phyloP scores from a whole-genome alignment of 352 stramenopile genomes.

The Phytophthora uliginosa region DNA sequence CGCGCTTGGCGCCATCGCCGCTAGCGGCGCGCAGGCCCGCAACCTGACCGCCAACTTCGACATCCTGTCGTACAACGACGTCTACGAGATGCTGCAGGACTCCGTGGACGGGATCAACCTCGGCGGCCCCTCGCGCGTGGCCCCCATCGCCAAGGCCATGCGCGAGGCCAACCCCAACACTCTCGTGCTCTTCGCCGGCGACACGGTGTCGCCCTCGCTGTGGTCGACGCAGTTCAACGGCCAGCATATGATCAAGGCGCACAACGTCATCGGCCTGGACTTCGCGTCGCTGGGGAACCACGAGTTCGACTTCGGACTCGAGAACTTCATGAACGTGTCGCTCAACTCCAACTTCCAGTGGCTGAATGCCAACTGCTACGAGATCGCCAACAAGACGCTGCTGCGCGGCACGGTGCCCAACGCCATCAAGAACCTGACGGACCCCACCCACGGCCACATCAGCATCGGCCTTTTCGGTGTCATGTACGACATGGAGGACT shows the following conservation, averaged over 20 bases:
- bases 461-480: constrained; percentile 77
- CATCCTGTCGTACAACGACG: constrained; percentile 82
- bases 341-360: constrained; percentile 67
- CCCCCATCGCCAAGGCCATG: constrained; percentile 74
- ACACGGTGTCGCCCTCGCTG: constrained; percentile 87
- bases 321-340: constrained; percentile 81
- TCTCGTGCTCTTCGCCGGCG: constrained; percentile 81
- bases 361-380: constrained; percentile 84
- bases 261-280: constrained; percentile 82
- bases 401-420: constrained; percentile 63
- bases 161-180: constrained; percentile 65
- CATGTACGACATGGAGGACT: constrained; percentile 84
- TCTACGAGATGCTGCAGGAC: constrained; percentile 85
- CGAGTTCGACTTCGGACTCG: constrained; percentile 85
- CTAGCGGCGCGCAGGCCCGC: constrained; percentile 30
- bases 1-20: constrained; percentile 14
- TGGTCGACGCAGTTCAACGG: constrained; percentile 86
- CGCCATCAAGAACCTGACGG: constrained; percentile 59
- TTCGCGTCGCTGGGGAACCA: constrained; percentile 84
- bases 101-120: constrained; percentile 69
- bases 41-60: constrained; percentile 65
- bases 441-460: constrained; percentile 53
- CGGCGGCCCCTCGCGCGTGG: constrained; percentile 78
- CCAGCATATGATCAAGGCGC: constrained; percentile 82
- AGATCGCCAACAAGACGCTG: constrained; percentile 49